Conservation (phyloP, 1,284 basidiomycete species). For the Cystobasidium sp. region DNA sequence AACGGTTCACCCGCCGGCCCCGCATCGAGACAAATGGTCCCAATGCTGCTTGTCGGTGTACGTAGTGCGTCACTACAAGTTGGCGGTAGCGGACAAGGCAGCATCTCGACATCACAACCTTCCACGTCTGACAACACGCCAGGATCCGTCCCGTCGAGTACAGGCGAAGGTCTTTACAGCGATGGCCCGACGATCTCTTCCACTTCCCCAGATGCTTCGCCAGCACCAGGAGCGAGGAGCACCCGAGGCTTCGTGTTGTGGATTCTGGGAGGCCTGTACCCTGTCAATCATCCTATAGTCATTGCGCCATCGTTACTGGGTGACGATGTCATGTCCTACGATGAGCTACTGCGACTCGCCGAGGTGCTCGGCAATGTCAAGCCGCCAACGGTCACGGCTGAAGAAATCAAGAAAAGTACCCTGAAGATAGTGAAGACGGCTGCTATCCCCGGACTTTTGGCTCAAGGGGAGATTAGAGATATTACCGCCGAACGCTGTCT, state of each 20-base stretch:
- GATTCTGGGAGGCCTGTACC: constrained; percentile 72
- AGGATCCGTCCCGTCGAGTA: background rate
- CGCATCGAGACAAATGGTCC: constrained; percentile 13
- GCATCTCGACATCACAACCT: background rate
- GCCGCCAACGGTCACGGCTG: constrained; percentile 74
- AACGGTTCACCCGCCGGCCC: background rate
- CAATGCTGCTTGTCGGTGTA: constrained; percentile 42
- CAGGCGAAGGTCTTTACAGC: background rate
- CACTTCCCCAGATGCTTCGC: background rate
- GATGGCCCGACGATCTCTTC: background rate
- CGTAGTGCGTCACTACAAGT: constrained; percentile 1
- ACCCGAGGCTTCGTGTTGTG: constrained; percentile 22
- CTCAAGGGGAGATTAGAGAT: constrained; percentile 68
- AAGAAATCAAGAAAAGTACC: constrained; percentile 79
- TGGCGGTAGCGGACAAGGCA: background rate
- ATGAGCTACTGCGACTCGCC: constrained; percentile 67
- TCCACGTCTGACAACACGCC: background rate
- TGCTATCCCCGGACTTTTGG: constrained; percentile 60
- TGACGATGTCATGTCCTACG: constrained; percentile 39
- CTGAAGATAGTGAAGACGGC: constrained; percentile 67
- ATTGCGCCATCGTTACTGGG: constrained; percentile 63
- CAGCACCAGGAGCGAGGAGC: background rate
- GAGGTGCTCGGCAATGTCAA: constrained; percentile 77
- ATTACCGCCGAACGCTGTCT: constrained; percentile 71
- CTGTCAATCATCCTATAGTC: constrained; percentile 80